Base-by-base conservation (phyloP, 306 rosid genomes). In the Luffa aegyptiaca region DNA sequence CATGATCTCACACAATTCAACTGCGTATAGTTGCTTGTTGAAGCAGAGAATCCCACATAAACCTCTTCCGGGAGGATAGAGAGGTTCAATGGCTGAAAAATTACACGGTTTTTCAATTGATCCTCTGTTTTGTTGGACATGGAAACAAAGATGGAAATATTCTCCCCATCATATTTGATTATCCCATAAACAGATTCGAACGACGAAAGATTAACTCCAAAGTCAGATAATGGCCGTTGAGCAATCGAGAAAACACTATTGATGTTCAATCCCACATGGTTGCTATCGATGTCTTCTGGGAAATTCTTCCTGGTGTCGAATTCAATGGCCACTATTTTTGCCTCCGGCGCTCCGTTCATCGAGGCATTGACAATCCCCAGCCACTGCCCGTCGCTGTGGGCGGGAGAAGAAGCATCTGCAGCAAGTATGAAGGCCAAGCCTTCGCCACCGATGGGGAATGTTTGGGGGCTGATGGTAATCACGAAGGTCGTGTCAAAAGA, bases 251-350 rank as follows among this genome's bases (percentile, higher is more conserved):
- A 21, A 58, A 93, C 77, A 44, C 92, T 84, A 21, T 93, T 88
- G 10, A 91, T 55, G 77, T 91, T 83, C 80, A 93, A 81, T 0
- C 96, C 94, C 77, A 89, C 89, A 42, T 93, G 94, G 81, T 88
- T 84, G 46, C 72, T 72, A 33, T 93, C 91, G 1, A 88, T 61
- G 71, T 91, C 92, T 58, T 89, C 73, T 7, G 21, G 17, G 33
- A 69, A 90, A 75, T 88, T 93, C 73, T 86, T 79, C 61, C 84
- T 85, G 1, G 96, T 91, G 83, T 93, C 97, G 2, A 93, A 91
- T 62, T 93, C 97, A 2, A 93, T 85, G 0, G 93, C 97, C 14
- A 91, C 77, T 45, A 90, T 84, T 31, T 39, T 48, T 2, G 86
- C 84, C 56, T 31, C n/a, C 18, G 82, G 33, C 55, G 89, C 80